phyloP scores from a whole-genome alignment of 331 rosid species.

The Cydonia oblonga region DNA sequence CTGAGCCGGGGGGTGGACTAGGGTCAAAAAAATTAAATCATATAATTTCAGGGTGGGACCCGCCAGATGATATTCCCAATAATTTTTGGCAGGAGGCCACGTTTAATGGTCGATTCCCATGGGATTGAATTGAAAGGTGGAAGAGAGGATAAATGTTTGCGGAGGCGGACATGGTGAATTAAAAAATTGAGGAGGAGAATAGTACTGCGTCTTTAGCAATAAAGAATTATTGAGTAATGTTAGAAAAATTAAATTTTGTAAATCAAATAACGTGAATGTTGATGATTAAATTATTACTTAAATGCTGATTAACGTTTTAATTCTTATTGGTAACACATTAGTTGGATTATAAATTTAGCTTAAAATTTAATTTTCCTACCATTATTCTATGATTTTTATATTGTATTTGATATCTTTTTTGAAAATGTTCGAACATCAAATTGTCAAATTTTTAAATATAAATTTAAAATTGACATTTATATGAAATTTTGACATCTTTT shows the following conservation, averaged over 20 bases:
- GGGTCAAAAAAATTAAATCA: background rate
- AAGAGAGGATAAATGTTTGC: conserved; percentile 37
- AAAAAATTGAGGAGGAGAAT: background rate
- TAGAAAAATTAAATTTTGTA: too few species aligned
- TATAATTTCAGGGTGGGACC: conserved; percentile 22
- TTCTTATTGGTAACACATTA: too few species aligned
- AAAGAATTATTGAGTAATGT: too few species aligned
- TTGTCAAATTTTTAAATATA: too few species aligned
- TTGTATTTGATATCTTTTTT: too few species aligned
- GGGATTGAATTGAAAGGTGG: background rate
- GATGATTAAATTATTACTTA: too few species aligned
- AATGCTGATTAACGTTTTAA: rapidly evolving
- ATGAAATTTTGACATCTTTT: too few species aligned
- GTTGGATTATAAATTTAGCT: too few species aligned
- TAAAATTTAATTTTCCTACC: rapidly evolving
- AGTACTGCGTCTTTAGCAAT: background rate
- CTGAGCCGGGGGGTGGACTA: background rate
- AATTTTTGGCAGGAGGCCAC: conserved; percentile 29
- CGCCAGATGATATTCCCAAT: conserved; percentile 42
- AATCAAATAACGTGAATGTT: rapidly evolving
- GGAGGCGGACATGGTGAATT: conserved; percentile 2
- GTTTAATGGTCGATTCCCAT: conserved; percentile 42
- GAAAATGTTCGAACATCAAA: too few species aligned
- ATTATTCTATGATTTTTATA: too few species aligned
- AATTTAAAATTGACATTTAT: too few species aligned